phyloP scores from a whole-genome alignment of 345 rosid genomes.

The Streptanthus diversifolius region DNA sequence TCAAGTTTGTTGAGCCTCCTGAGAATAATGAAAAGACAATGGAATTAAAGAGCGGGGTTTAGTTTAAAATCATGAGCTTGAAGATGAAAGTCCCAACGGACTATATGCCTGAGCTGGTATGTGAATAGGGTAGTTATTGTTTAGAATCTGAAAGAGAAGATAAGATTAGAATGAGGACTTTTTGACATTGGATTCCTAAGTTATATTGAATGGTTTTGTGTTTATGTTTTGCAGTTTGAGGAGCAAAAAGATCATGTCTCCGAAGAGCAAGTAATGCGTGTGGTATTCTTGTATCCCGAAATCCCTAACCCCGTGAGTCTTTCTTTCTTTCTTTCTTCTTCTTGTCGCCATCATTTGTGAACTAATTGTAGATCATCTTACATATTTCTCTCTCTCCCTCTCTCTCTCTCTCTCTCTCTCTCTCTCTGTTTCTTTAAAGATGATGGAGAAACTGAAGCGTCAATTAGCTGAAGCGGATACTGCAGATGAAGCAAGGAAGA shows the following conservation, averaged over 20 bases:
- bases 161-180: neutral
- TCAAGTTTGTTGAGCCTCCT: slow-evolving; percentile 92
- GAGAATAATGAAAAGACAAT: slow-evolving; percentile 83
- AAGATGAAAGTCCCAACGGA: slow-evolving; percentile 79
- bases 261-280: slow-evolving; percentile 75
- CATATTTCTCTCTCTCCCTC: too few relatives aligned
- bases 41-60: slow-evolving; percentile 72
- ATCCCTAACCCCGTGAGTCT: slow-evolving; percentile 61
- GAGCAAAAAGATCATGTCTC: slow-evolving; percentile 83
- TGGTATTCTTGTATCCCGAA: slow-evolving; percentile 80
- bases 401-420: neutral
- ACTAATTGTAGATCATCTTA: neutral
- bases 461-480: slow-evolving; percentile 85
- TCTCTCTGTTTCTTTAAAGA: neutral
- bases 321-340: neutral
- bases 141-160: neutral
- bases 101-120: slow-evolving; percentile 91
- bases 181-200: neutral
- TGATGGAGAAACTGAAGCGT: slow-evolving; percentile 68
- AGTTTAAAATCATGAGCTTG: slow-evolving; percentile 88
- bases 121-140: slow-evolving; percentile 24
- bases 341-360: neutral
- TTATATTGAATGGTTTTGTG: neutral
- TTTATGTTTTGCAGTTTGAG: slow-evolving; percentile 59
- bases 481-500: slow-evolving; percentile 71